These are phyloP conservation scores for Claviceps africana DNA, from an alignment of 2,329 filamentous ascomycete species.

Conservation along the genomic window DNA sequence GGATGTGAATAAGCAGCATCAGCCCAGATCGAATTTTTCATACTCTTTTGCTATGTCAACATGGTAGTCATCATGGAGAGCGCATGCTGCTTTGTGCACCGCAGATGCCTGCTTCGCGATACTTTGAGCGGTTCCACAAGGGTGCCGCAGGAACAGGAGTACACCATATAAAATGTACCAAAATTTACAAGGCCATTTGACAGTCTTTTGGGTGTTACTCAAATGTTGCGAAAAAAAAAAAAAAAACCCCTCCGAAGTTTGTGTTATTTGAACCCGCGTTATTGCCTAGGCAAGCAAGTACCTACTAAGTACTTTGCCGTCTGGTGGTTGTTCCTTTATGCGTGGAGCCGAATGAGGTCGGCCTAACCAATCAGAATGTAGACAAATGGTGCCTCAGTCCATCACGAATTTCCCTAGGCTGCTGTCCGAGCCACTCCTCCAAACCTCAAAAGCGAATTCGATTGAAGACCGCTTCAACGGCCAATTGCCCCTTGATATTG, in stretches of 20 bases:
- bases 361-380: conserved; percentile 17
- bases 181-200: background rate
- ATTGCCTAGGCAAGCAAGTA: background rate
- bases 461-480: conserved; percentile 15
- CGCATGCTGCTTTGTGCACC: too few relatives aligned
- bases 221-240: background rate
- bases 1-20: background rate
- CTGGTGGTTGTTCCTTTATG: background rate
- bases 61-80: too few relatives aligned
- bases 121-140: background rate
- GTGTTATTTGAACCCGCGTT: background rate
- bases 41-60: background rate
- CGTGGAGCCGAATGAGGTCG: background rate
- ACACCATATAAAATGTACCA: background rate
- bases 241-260: background rate
- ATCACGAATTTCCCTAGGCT: conserved; percentile 13
- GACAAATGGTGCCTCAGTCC: conserved; percentile 19
- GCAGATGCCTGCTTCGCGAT: too few relatives aligned
- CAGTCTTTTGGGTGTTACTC: background rate
- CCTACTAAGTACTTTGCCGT: background rate
- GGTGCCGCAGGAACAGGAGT: background rate
- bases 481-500: conserved; percentile 13
- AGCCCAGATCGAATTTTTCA: background rate
- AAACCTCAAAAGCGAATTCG: conserved; percentile 15
- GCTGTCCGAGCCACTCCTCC: conserved; percentile 7